phyloP scores from a whole-genome alignment of 2,329 filamentous ascomycete species.

The Fusarium zealandicum region DNA sequence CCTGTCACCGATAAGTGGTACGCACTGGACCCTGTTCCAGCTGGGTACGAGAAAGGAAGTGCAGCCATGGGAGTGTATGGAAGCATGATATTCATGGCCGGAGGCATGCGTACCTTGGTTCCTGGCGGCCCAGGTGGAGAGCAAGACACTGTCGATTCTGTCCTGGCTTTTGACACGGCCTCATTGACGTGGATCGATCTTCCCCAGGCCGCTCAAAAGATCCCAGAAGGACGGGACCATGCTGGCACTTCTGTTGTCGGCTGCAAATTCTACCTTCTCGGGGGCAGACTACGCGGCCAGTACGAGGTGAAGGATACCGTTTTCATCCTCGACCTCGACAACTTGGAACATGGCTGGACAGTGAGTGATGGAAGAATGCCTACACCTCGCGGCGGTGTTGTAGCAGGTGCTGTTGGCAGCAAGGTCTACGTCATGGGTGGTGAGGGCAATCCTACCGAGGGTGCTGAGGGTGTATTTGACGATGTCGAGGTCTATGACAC shows the following conservation, averaged over 20 bases:
- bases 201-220: constrained; percentile 28
- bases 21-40: constrained; percentile 38
- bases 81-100: constrained; percentile 47
- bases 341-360: constrained; percentile 40
- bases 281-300: constrained; percentile 44
- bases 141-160: constrained; percentile 42
- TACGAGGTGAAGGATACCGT: constrained; percentile 46
- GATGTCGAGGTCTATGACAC: constrained; percentile 44
- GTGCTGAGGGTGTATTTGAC: constrained; percentile 37
- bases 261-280: constrained; percentile 47
- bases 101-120: constrained; percentile 45
- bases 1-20: constrained; percentile 40
- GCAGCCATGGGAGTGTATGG: constrained; percentile 44
- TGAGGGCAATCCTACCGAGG: constrained; percentile 43
- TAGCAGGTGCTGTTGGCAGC: constrained; percentile 40
- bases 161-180: constrained; percentile 44
- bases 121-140: constrained; percentile 6
- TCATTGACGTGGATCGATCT: constrained; percentile 40
- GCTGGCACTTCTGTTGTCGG: constrained; percentile 42
- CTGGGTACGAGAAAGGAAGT: constrained; percentile 42
- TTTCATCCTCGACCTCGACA: constrained; percentile 44
- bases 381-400: constrained; percentile 46
- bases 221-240: constrained; percentile 49
- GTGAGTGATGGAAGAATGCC: constrained; percentile 45
- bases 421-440: constrained; percentile 49